A percentile compares a stretch with the other conserved stretches of the same genome.
These are phyloP conservation scores for Alternaria postmessia DNA, from an alignment of 2,329 filamentous ascomycete genomes.

Conservation along the genomic window DNA sequence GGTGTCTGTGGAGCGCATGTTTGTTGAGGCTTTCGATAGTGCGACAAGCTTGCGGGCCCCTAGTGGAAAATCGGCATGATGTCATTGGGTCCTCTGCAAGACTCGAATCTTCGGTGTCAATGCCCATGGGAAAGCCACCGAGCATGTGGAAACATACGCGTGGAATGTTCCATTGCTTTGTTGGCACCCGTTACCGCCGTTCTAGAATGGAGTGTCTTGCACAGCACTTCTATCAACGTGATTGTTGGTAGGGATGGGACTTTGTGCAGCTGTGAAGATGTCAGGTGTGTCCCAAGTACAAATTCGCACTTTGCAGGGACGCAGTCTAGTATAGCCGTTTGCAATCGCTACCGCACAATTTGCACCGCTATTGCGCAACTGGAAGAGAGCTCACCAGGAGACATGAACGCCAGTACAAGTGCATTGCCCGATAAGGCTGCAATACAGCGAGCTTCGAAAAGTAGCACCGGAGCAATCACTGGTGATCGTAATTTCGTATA, in stretches of 20 bases:
- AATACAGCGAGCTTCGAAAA: neutral
- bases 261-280: neutral
- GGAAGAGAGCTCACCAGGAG: neutral
- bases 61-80: conserved; percentile 8
- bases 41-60: neutral
- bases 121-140: neutral
- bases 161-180: neutral
- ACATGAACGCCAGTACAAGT: neutral
- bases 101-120: neutral
- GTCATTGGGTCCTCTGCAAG: neutral
- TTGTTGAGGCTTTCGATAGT: conserved; percentile 8
- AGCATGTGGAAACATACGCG: conserved; percentile 1
- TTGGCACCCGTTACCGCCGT: neutral
- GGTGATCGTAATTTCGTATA: conserved; percentile 1
- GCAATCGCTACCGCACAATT: neutral
- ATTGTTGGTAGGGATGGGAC: neutral
- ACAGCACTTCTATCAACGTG: neutral
- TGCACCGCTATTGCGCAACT: neutral
- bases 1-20: conserved; percentile 4
- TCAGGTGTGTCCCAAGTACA: neutral
- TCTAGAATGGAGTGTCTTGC: neutral
- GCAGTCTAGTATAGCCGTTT: neutral
- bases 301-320: neutral
- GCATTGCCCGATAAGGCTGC: neutral
- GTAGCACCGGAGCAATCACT: neutral